Evolutionary conservation across 352 stramenopile species (phyloP).

Genomic region (Pythium biforme): DNA sequence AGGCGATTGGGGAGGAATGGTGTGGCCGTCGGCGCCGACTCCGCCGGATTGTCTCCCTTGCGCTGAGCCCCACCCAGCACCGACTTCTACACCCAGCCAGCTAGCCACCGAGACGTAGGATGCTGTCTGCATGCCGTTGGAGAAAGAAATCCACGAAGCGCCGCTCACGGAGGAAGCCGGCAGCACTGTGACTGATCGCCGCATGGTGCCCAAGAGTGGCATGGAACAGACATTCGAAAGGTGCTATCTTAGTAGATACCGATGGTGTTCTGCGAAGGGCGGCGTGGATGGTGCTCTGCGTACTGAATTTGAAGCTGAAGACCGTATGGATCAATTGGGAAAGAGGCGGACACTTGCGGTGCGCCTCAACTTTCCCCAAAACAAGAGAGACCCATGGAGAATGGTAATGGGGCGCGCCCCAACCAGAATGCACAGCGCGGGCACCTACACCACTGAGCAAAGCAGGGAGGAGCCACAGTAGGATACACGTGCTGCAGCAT

Average conservation of each 20-base stretch:
- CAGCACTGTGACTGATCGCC: not conserved
- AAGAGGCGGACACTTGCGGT: not conserved
- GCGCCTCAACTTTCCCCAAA: constrained; percentile 1
- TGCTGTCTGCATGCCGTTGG: not conserved
- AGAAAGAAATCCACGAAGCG: not conserved
- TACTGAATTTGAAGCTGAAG: not conserved
- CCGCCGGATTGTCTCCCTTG: not conserved
- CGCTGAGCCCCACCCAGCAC: too few relatives aligned
- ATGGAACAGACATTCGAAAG: not conserved
- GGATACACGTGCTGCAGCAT: too few relatives aligned
- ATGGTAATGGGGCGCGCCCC: too few relatives aligned
- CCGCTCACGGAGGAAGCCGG: not conserved
- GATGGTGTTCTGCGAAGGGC: too few relatives aligned
- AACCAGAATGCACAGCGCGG: too few relatives aligned
- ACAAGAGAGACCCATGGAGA: too few relatives aligned
- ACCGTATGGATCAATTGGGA: constrained; percentile 2
- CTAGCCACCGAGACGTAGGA: not conserved
- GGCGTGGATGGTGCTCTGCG: not conserved
- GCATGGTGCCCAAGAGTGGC: not conserved
- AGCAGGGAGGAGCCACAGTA: too few relatives aligned
- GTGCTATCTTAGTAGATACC: not conserved
- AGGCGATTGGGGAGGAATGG: too few relatives aligned
- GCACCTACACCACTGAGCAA: too few relatives aligned
- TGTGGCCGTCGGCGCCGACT: not conserved
- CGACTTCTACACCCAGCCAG: too few relatives aligned